Evolutionary conservation across 2,329 filamentous ascomycete species (phyloP), one percentile per base, ranked within the genome.

Genomic region (Alternaria consortialis): DNA sequence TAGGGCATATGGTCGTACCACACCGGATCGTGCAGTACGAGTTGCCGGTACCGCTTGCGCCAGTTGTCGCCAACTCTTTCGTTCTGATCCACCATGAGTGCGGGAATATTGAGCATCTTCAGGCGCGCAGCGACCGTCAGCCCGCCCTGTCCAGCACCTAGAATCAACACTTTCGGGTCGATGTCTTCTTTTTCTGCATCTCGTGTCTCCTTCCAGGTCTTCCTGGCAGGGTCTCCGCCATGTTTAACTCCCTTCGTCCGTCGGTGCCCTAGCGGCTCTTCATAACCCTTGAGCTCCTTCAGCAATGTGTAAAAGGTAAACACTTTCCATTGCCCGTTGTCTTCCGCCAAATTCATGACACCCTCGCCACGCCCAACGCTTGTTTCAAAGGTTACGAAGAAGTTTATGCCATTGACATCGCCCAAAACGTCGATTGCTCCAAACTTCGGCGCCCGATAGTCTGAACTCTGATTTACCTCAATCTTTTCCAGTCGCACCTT

Each of bases 41-140:
- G 73, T 20, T 81, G 81, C 39, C 82, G 79, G 61, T 85, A 84
- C 48, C 83, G 74, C 48, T 79, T 75, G 1, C 74, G 73, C 83
- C 83, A 85, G 44, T 80, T 82, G 54, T 83, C 79, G 2, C 83
- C 82, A 5, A 84, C 74, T 0, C 74, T 66, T 23, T 71, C 68
- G 32, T 80, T 80, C 25, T 76, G 74, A 46, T 84, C 83, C 43
- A 85, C 73, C n/a, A 84, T 74, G 7, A 84, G 68, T 29, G 80
- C 78, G 1, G 75, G 74, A 5, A 83, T 62, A 3, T 78, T 77
- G 9, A 84, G 69, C 39, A 82, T 80, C 62, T 81, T 75, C 13
- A 83, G 67, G 3, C 82, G 76, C 15, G 80, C 83, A 15, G 80
- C 81, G 3, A 77, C 72, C 25, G 78, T 77, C 1, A 84, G 72